Evolutionary conservation across 768 basidiomycete species (phyloP), one percentile per base, ranked within the genome.

Genomic region (Naganishia onofrii): DNA sequence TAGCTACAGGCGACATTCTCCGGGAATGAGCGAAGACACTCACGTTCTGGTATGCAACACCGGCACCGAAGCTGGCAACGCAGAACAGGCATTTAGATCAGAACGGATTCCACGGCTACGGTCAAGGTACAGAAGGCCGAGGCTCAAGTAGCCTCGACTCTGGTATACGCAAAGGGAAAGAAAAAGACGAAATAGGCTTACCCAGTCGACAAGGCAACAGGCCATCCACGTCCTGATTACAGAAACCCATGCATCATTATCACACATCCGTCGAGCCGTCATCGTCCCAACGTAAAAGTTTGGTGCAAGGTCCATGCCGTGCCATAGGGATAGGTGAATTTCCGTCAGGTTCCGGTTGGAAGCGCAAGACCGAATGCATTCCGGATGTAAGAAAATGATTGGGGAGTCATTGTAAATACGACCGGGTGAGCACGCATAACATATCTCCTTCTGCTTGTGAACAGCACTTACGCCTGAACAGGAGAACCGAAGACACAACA

Each of bases 171-270:
- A 38, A 5, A 34, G 32, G 31, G 34, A 23, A 32, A 12, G 6
- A 3, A 29, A n/a, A 23, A 17, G 2, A 51, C 48, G 67, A 65
- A 38, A 66, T 56, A 54, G 32, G 72, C 80, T 73, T 69, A 81
- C 77, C 81, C 81, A 66, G 81, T 81, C 0, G 81, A 77, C 8
- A 81, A 74, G 69, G 80, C 77, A 29, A 82, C 81, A 31, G 81
- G 81, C 80, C 80, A 82, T 63, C 73, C 78, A 74, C 81, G 76
- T 68, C 80, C 81, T 82, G 51, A n/a, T 29, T 5, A 28, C 34
- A 34, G 23, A 46, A 23, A 23, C 42, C 60, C 29, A 26, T 21
- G 13, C 19, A 38, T n/a, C 31, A 7, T 58, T 3, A n/a, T 2
- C 54, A 55, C 26, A 19, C 54, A 55, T 55, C 26, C 29, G 29